Percentiles rank a stretch among this genome's conserved stretches.
Conservation (phyloP, 148 eudicot genomes). For the Dysphania ambrosioides region DNA sequence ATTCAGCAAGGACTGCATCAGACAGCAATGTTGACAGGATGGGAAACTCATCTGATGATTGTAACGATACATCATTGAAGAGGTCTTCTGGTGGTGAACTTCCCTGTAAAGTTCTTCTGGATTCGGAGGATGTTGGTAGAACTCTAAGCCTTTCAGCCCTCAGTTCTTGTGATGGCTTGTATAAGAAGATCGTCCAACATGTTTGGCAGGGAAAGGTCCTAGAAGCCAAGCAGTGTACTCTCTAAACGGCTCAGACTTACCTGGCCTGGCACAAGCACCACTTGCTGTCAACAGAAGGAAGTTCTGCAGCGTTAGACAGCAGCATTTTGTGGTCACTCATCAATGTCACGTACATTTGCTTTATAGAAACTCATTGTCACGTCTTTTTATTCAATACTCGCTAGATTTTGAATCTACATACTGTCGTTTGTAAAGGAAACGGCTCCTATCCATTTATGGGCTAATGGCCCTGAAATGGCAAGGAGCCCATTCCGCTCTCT, state of each 20-base stretch:
- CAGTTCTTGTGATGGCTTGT: conserved; percentile 56
- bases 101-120: conserved; percentile 42
- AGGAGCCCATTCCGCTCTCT: conserved; percentile 36
- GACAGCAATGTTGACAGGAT: conserved; percentile 36
- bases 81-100: conserved; percentile 49
- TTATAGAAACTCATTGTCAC: not conserved
- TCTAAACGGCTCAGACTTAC: conserved; percentile 32
- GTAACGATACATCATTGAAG: conserved; percentile 35
- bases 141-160: conserved; percentile 43
- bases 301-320: not conserved
- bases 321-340: not conserved
- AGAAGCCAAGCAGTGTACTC: conserved; percentile 51
- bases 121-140: conserved; percentile 49
- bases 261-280: conserved; percentile 37
- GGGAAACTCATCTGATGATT: conserved; percentile 42
- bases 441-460: conserved; percentile 46
- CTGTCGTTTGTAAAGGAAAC: conserved; percentile 18
- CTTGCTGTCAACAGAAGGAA: conserved; percentile 25
- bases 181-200: conserved; percentile 46
- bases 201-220: conserved; percentile 44
- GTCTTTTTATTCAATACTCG: not conserved
- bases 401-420: conserved; percentile 4
- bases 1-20: conserved; percentile 37
- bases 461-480: conserved; percentile 35
- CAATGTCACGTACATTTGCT: conserved; percentile 3